Evolutionary conservation across 2,329 filamentous ascomycete species (phyloP), one percentile per base, ranked within the genome.

Genomic region (Ophiocordyceps sinensis): DNA sequence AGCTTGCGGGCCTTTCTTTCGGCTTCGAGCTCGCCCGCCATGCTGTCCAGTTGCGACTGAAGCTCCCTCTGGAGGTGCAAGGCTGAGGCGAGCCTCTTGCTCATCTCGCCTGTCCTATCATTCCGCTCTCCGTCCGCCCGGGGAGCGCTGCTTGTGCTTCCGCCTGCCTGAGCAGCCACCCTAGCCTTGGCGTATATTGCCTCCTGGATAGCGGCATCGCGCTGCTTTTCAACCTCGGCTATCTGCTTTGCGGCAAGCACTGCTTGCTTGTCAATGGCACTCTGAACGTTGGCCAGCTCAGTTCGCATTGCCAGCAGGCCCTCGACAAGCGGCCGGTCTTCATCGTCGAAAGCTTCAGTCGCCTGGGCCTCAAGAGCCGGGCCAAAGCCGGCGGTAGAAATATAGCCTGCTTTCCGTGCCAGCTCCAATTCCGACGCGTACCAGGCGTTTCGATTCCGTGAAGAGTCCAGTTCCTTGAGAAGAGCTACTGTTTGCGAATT

Each of bases 121-220:
- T 73, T 73, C 31, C 77, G 68, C 39, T 75, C 73, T 13, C 59
- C 69, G 37, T 78, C 77, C 3, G 75, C 59, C 53, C 77, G 69
- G 42, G 81, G 64, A 34, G 76, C 72, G 53, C 70, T 71, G 35
- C 68, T 68, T 40, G 77, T 71, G 50, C 81, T 86, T 42, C 77
- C 72, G 31, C 74, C 79, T 4, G 61, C 52, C 47, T 87, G 82
- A 8, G 87, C 88, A 28, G 88, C 88, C 40, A 95, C 67, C 56
- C 86, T 95, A 3, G 93, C 87, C 56, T 93, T 94, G 29, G 88
- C 85, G 60, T 96, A 96, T 1, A 91, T 83, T 1, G 91, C 91
- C 63, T 98, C 93, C 51, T 82, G 84, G 41, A 98, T 80, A n/a
- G 91, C 91, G 34, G 82, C 79, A 61, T 98, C 91, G 39, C 93